These are phyloP conservation scores for Rubia tinctorum DNA, from an alignment of 305 asterid genomes.

Conservation along the genomic window DNA sequence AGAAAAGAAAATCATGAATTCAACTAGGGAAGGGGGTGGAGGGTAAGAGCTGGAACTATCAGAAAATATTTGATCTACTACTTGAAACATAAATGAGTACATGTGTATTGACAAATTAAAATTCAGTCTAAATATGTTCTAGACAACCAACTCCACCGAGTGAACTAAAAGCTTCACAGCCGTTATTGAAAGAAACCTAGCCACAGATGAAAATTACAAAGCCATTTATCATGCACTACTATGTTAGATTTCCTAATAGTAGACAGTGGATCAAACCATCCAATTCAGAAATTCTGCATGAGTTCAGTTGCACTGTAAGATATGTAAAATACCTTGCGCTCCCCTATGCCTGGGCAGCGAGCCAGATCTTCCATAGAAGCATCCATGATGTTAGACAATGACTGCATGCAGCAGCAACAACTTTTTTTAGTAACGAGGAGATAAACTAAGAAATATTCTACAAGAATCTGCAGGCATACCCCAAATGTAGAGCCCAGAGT, in stretches of 20 bases:
- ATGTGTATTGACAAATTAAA: background rate
- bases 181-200: background rate
- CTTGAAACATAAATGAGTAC: background rate
- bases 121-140: background rate
- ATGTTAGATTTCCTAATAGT: background rate
- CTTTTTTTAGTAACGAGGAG: background rate
- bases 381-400: slow-evolving; percentile 86
- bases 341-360: slow-evolving; percentile 99
- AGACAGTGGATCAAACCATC: background rate
- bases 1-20: background rate
- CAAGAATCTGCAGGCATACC: slow-evolving; percentile 40
- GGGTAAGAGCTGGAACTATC: background rate
- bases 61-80: no score
- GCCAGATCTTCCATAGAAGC: slow-evolving; percentile 98
- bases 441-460: background rate
- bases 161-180: background rate
- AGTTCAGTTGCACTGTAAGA: slow-evolving; percentile 1
- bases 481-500: slow-evolving; percentile 98
- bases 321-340: slow-evolving; percentile 63
- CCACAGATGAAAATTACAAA: background rate
- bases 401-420: slow-evolving; percentile 37
- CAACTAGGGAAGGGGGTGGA: background rate
- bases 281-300: background rate
- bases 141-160: background rate
- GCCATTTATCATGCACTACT: background rate